Evolutionary conservation across 2,329 filamentous ascomycete species (phyloP).

Genomic region (Colletotrichum australisinense): DNA sequence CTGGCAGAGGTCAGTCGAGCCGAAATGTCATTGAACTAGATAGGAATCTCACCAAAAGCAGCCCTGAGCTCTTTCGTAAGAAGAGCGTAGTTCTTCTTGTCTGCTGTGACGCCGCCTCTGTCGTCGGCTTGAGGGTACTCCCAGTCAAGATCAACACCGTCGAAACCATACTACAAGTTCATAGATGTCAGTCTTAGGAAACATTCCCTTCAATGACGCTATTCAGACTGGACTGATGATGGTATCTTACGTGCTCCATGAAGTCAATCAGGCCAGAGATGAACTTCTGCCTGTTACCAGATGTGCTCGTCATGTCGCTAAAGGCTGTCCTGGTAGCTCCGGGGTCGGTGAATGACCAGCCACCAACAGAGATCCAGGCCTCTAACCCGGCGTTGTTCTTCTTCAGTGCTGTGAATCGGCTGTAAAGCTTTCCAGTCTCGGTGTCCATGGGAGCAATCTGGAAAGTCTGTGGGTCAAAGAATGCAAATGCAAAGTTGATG

Average conservation of each 20-base stretch:
- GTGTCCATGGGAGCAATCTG: conserved; percentile 40
- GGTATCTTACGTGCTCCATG: conserved; percentile 46
- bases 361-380: conserved; percentile 53
- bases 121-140: conserved; percentile 47
- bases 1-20: not conserved
- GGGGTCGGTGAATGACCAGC: conserved; percentile 51
- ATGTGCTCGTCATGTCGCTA: conserved; percentile 44
- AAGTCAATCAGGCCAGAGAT: conserved; percentile 50
- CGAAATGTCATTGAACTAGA: not conserved
- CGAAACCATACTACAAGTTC: conserved; percentile 53
- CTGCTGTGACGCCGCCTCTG: conserved; percentile 47
- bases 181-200: conserved; percentile 45
- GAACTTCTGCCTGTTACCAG: conserved; percentile 46
- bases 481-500: conserved; percentile 53
- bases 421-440: conserved; percentile 36
- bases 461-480: conserved; percentile 49
- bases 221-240: conserved; percentile 18
- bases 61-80: conserved; percentile 32
- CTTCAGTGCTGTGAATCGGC: conserved; percentile 46
- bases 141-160: conserved; percentile 60
- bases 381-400: conserved; percentile 42
- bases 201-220: not conserved
- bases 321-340: conserved; percentile 39
- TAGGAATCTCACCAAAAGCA: not conserved
- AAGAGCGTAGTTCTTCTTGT: conserved; percentile 46